These are phyloP conservation scores for Backusella morwellensis DNA, from an alignment of 192 early-diverging fungal genomes.

Conservation along the genomic window DNA sequence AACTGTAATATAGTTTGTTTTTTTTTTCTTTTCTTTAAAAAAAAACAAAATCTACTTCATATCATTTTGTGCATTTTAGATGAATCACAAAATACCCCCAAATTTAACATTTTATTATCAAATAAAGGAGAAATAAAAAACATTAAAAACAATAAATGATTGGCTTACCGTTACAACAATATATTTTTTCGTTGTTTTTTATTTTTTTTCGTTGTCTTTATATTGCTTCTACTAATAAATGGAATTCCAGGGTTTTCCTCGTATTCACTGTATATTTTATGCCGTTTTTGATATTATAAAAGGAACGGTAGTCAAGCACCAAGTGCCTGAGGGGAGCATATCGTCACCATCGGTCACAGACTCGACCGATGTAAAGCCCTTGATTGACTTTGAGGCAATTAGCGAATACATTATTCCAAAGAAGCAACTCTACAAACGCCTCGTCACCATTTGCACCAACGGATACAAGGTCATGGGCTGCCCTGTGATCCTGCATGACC, in stretches of 20 bases:
- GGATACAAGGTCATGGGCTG: constrained; percentile 72
- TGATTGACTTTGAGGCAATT: constrained; percentile 76
- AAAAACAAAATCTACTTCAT: not conserved
- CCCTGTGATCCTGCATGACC: constrained; percentile 72
- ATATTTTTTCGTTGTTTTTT: not conserved
- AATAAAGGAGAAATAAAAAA: not conserved
- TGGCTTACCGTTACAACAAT: not conserved
- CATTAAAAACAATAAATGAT: not conserved
- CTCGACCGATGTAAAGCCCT: constrained; percentile 29
- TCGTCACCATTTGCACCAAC: constrained; percentile 71
- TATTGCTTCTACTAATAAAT: constrained; percentile 15
- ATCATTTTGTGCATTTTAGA: not conserved
- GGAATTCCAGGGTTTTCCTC: constrained; percentile 64
- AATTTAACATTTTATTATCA: no score
- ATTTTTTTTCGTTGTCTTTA: not conserved
- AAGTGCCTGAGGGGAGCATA: constrained; percentile 76
- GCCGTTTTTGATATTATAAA: constrained; percentile 73
- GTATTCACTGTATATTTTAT: constrained; percentile 77
- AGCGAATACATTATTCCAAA: constrained; percentile 87
- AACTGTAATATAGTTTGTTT: not conserved
- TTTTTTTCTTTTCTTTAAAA: not conserved
- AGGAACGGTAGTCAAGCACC: constrained; percentile 73
- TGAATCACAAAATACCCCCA: not conserved
- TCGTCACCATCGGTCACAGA: constrained; percentile 19
- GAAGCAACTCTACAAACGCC: constrained; percentile 64